These are phyloP conservation scores for Aspergillus pseudoglaucus DNA, from an alignment of 2,329 filamentous ascomycete genomes.

Conservation along the genomic window DNA sequence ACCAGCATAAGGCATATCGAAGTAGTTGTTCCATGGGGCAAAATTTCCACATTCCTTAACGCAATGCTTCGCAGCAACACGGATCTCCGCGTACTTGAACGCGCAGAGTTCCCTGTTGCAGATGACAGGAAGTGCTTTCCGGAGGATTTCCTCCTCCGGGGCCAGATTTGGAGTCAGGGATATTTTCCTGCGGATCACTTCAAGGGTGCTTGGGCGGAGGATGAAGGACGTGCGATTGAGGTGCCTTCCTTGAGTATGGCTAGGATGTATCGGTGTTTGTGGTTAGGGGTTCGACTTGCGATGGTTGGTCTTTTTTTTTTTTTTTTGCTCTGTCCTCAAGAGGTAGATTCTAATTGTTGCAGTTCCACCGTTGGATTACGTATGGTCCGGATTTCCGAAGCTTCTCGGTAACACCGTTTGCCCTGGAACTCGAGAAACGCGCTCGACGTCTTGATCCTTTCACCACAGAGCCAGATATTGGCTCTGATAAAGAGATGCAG, in stretches of 20 bases:
- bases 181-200: slow-evolving; percentile 50
- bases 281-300: slow-evolving; percentile 41
- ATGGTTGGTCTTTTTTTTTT: slow-evolving; percentile 32
- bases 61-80: slow-evolving; percentile 39
- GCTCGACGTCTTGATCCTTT: slow-evolving; percentile 11
- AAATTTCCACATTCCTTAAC: slow-evolving; percentile 49
- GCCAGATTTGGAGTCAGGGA: slow-evolving; percentile 46
- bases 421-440: slow-evolving; percentile 17
- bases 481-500: slow-evolving; percentile 6
- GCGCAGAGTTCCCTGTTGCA: slow-evolving; percentile 36
- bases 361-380: slow-evolving; percentile 37
- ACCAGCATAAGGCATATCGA: slow-evolving; percentile 36
- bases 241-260: slow-evolving; percentile 41
- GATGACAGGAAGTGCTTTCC: slow-evolving; percentile 45
- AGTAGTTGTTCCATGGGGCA: slow-evolving; percentile 45
- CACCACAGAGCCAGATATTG: not conserved
- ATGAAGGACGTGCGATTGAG: slow-evolving; percentile 50
- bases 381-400: slow-evolving; percentile 24
- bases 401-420: slow-evolving; percentile 29
- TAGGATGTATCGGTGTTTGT: slow-evolving; percentile 48
- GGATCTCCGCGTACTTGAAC: slow-evolving; percentile 30
- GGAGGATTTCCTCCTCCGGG: slow-evolving; percentile 55
- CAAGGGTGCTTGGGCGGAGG: slow-evolving; percentile 41
- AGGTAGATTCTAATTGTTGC: slow-evolving; percentile 4
- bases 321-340: not conserved